These are phyloP conservation scores for Pestalotiopsis fici DNA, from an alignment of 2,329 filamentous ascomycete genomes.

Conservation along the genomic window DNA sequence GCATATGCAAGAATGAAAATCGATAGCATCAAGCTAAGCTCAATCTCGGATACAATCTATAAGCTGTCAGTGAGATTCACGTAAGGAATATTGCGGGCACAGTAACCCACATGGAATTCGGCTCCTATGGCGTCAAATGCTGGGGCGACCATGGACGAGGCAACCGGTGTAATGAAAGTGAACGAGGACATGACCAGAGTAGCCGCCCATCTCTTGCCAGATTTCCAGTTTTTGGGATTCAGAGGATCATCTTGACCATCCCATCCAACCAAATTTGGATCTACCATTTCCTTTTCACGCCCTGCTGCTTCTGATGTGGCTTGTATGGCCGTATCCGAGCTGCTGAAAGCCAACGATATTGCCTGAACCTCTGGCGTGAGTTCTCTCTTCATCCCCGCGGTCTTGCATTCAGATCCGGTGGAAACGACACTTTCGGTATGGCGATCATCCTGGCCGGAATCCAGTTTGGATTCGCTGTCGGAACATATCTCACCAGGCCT, in stretches of 20 bases:
- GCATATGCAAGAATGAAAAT: conserved; percentile 50
- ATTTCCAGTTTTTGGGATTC: background rate
- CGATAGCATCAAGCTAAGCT: conserved; percentile 41
- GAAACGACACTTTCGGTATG: background rate
- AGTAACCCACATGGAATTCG: background rate
- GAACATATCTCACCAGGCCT: no score
- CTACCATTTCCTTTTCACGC: background rate
- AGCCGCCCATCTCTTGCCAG: background rate
- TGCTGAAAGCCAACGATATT: background rate
- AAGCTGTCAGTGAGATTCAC: background rate
- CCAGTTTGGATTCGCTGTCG: no score
- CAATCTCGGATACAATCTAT: conserved; percentile 25
- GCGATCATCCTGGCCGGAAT: no score
- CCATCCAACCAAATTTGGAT: background rate
- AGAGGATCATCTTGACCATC: background rate
- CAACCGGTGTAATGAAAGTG: background rate
- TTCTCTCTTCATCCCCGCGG: background rate
- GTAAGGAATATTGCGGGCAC: background rate
- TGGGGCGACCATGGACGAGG: background rate
- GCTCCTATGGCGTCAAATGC: background rate
- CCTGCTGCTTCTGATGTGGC: conserved; percentile 14
- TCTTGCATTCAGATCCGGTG: background rate
- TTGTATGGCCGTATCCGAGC: background rate
- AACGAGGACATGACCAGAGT: background rate
- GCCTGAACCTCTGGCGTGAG: background rate